Evolutionary conservation across 352 stramenopile genomes (phyloP).

Genomic region (Pythium oligandrum): DNA sequence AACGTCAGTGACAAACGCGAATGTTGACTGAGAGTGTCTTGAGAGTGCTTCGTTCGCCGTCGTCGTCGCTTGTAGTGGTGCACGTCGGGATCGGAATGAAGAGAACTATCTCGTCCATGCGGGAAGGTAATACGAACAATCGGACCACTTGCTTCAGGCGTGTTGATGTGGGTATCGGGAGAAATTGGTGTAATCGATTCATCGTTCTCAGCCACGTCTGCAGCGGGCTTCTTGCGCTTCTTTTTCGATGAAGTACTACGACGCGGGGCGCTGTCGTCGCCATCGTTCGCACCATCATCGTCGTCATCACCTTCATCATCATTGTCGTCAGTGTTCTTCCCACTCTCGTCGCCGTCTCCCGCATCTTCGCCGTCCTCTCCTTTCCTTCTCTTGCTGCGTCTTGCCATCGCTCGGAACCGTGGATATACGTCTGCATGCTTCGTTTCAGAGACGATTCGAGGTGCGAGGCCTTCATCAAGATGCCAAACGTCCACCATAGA

Average conservation of each 20-base stretch:
- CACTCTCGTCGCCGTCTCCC: slow-evolving; percentile 17
- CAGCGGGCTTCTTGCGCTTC: slow-evolving; percentile 43
- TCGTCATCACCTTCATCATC: slow-evolving; percentile 22
- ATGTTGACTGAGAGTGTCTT: too few species aligned
- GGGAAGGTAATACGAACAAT: slow-evolving; percentile 63
- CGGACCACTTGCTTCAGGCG: slow-evolving; percentile 31
- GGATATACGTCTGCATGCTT: slow-evolving; percentile 60
- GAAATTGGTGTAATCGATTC: slow-evolving; percentile 57
- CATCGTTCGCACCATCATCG: slow-evolving; percentile 36
- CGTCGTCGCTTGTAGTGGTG: slow-evolving; percentile 57
- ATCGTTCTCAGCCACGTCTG: slow-evolving; percentile 40
- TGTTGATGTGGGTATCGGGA: slow-evolving; percentile 70
- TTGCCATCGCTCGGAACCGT: slow-evolving; percentile 43
- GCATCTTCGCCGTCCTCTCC: slow-evolving; percentile 23
- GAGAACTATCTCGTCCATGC: slow-evolving; percentile 26
- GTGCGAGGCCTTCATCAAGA: slow-evolving; percentile 37
- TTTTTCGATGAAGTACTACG: slow-evolving; percentile 28
- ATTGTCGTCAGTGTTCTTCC: slow-evolving; percentile 2
- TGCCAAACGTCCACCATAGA: slow-evolving; percentile 80
- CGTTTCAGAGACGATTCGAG: slow-evolving; percentile 55
- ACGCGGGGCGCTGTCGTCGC: slow-evolving; percentile 23
- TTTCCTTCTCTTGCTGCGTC: slow-evolving; percentile 34
- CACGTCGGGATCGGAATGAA: slow-evolving; percentile 41
- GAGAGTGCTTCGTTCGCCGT: slow-evolving; percentile 7
- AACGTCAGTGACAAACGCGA: too few species aligned